Evolutionary conservation across 371 early-diverging fungal species (phyloP).

Genomic region (Coemansia sp.): DNA sequence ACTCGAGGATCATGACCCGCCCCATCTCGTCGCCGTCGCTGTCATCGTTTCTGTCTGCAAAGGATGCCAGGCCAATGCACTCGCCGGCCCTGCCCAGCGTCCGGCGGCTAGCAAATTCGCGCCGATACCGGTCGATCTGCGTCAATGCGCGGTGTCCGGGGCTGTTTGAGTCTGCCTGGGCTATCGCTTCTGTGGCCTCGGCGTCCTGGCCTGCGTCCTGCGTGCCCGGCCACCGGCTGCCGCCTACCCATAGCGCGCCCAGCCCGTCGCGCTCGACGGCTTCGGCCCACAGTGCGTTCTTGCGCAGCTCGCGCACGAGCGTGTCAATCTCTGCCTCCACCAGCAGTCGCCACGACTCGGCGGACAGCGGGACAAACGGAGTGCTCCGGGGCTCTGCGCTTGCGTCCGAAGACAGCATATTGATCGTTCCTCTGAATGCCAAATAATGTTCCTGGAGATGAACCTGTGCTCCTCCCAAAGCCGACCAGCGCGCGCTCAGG

Average conservation of each 20-base stretch:
- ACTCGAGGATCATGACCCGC: slow-evolving; percentile 40
- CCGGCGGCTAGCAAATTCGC: slow-evolving; percentile 39
- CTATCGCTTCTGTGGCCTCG: not conserved
- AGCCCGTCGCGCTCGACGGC: slow-evolving; percentile 49
- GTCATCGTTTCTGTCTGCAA: slow-evolving; percentile 41
- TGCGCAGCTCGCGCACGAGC: slow-evolving; percentile 52
- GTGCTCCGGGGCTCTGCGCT: not conserved
- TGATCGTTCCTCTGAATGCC: not conserved
- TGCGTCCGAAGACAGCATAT: slow-evolving; percentile 17
- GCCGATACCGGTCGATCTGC: slow-evolving; percentile 22
- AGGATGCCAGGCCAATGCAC: slow-evolving; percentile 47
- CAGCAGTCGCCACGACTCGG: slow-evolving; percentile 48
- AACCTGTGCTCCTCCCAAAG: too few relatives aligned
- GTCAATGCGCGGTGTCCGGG: not conserved
- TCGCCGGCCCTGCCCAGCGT: slow-evolving; percentile 49
- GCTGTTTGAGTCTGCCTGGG: not conserved
- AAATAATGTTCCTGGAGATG: too few relatives aligned
- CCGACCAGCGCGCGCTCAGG: too few relatives aligned
- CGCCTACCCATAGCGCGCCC: slow-evolving; percentile 53
- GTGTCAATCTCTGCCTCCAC: slow-evolving; percentile 52
- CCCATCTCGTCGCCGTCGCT: slow-evolving; percentile 30
- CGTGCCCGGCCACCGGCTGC: slow-evolving; percentile 42
- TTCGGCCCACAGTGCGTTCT: slow-evolving; percentile 50
- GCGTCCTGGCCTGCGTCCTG: not conserved
- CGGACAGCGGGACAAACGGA: slow-evolving; percentile 20